Conservation (phyloP, 208 protist genomes). For the Phytomonas sp. region DNA sequence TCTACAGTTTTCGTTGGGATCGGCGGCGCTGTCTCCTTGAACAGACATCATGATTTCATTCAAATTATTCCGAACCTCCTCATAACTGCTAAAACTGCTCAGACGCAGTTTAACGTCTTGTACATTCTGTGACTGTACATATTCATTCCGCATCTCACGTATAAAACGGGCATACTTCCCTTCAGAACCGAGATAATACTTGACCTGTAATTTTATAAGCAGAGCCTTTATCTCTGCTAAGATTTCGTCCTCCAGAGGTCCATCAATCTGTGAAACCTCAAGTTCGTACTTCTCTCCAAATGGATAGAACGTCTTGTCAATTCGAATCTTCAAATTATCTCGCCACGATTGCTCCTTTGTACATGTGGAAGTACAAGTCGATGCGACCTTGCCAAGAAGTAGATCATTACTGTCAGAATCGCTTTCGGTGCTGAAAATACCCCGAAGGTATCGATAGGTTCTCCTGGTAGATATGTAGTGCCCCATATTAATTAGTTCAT, state of each 20-base stretch:
- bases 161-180: slow-evolving; percentile 66
- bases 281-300: slow-evolving; percentile 64
- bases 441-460: slow-evolving; percentile 23
- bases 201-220: slow-evolving; percentile 23
- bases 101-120: slow-evolving; percentile 53
- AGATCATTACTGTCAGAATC: not conserved
- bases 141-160: slow-evolving; percentile 24
- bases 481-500: slow-evolving; percentile 14
- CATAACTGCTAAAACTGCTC: slow-evolving; percentile 38
- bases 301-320: slow-evolving; percentile 50
- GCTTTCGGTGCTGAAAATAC: not conserved
- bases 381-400: not conserved
- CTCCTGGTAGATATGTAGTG: slow-evolving; percentile 23
- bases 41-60: not conserved
- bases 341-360: slow-evolving; percentile 10
- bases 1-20: not conserved
- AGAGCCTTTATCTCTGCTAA: slow-evolving; percentile 28
- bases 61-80: slow-evolving; percentile 44
- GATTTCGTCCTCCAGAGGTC: slow-evolving; percentile 35
- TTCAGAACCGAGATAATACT: slow-evolving; percentile 36
- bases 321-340: slow-evolving; percentile 17
- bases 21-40: not conserved
- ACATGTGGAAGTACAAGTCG: not conserved
- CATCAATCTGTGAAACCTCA: slow-evolving; percentile 42
- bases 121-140: slow-evolving; percentile 17